phyloP scores from a whole-genome alignment of 148 eudicot species.

The Nyssa sinensis region DNA sequence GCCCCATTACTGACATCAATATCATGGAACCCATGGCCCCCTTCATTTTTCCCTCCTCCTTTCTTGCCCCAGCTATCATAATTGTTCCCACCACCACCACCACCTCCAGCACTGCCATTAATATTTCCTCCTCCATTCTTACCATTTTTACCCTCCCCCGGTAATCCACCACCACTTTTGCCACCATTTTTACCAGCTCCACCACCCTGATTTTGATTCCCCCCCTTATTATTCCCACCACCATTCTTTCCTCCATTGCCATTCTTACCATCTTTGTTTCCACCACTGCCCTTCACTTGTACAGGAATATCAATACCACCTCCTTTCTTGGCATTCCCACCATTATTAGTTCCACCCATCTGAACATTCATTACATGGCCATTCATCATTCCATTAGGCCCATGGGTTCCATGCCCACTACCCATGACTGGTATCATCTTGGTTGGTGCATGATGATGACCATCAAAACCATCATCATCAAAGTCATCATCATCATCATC shows the following conservation, averaged over 20 bases:
- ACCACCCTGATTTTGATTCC: constrained; percentile 16
- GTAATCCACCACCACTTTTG: constrained; percentile 25
- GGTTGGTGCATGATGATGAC: constrained; percentile 26
- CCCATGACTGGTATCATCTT: constrained; percentile 32
- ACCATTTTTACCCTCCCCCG: constrained; percentile 30
- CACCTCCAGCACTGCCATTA: constrained; percentile 20
- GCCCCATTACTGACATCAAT: constrained; percentile 25
- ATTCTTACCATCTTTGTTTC: constrained; percentile 26
- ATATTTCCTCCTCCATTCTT: constrained; percentile 24
- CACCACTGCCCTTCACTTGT: constrained; percentile 30
- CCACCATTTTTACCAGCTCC: constrained; percentile 19
- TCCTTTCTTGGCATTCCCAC: constrained; percentile 41
- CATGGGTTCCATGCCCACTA: constrained; percentile 34
- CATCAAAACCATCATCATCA: constrained; percentile 38
- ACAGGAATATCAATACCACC: constrained; percentile 30
- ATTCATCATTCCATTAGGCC: constrained; percentile 23
- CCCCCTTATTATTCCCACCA: constrained; percentile 25
- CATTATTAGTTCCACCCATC: constrained; percentile 28
- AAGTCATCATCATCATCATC: constrained; percentile 41
- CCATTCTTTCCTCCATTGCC: constrained; percentile 31
- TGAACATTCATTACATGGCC: constrained; percentile 30
- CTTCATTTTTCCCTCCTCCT: constrained; percentile 39
- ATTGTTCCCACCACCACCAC: constrained; percentile 26
- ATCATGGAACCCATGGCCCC: constrained; percentile 32
- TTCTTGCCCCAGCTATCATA: constrained; percentile 26